Conservation (phyloP, 2,329 filamentous ascomycete genomes). For the Talaromyces sp. region DNA sequence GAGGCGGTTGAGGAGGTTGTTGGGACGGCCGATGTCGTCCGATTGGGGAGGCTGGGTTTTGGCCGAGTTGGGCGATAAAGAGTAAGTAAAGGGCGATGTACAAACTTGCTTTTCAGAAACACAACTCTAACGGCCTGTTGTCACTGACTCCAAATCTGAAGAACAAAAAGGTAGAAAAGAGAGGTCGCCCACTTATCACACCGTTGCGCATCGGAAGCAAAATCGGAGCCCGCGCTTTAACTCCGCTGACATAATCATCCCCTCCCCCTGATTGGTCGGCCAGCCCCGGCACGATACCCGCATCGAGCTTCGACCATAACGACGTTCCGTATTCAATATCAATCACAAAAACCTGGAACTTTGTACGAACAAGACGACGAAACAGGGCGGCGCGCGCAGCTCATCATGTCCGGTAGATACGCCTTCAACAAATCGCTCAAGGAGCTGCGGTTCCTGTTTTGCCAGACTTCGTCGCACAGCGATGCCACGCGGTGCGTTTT, state of each 20-base stretch:
- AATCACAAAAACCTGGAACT: no score
- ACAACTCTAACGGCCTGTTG: neutral
- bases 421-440: conserved; percentile 83
- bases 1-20: neutral
- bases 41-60: neutral
- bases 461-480: conserved; percentile 89
- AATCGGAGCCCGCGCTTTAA: conserved; percentile 13
- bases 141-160: neutral
- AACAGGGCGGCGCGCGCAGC: conserved; percentile 7
- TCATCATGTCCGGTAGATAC: conserved; percentile 83
- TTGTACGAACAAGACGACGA: neutral
- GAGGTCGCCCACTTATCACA: neutral
- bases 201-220: neutral
- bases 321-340: no score
- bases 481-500: conserved; percentile 72
- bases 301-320: neutral
- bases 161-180: neutral
- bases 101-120: neutral
- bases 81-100: neutral
- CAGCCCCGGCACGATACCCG: neutral
- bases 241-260: conserved; percentile 27
- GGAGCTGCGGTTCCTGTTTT: conserved; percentile 96
- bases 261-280: conserved; percentile 4
- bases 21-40: neutral
- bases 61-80: neutral